These are phyloP conservation scores for Trichomonas tenax DNA, from an alignment of 208 protist species.

Conservation along the genomic window DNA sequence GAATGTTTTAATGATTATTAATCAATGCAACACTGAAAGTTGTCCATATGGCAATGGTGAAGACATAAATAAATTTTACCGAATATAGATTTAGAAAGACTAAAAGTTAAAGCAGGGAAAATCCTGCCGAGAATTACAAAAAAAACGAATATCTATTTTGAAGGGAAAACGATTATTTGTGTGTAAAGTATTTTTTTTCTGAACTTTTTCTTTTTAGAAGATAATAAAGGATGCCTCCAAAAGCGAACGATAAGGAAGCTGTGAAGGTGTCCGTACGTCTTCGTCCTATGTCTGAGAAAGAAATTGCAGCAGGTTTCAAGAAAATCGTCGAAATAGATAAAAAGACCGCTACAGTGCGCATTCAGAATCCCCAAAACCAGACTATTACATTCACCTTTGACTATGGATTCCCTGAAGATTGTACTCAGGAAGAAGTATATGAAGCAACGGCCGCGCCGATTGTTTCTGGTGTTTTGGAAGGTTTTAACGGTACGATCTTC, in stretches of 20 bases:
- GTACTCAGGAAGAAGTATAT: slow-evolving; percentile 38
- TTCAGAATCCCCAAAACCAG: not conserved
- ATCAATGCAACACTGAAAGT: no score
- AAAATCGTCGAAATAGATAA: not conserved
- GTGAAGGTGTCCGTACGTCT: slow-evolving; percentile 34
- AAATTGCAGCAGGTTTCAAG: not conserved
- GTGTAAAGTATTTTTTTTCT: no score
- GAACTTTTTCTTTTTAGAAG: no score
- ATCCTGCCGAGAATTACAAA: no score
- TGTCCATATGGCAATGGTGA: no score
- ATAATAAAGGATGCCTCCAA: no score
- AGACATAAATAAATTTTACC: no score
- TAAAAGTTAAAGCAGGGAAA: no score
- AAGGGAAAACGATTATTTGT: no score
- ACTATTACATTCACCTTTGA: slow-evolving; percentile 7
- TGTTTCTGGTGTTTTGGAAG: slow-evolving; percentile 33
- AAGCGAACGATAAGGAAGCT: not conserved
- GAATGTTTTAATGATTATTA: no score
- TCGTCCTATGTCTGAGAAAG: slow-evolving; percentile 21
- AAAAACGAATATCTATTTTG: no score
- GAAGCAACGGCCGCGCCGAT: slow-evolving; percentile 23
- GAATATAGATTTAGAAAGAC: no score
- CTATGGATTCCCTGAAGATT: slow-evolving; percentile 26
- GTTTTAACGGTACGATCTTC: slow-evolving; percentile 36
- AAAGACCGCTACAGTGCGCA: not conserved